These are phyloP conservation scores for Elongisporangium senticosum DNA, from an alignment of 352 stramenopile genomes.

Conservation along the genomic window DNA sequence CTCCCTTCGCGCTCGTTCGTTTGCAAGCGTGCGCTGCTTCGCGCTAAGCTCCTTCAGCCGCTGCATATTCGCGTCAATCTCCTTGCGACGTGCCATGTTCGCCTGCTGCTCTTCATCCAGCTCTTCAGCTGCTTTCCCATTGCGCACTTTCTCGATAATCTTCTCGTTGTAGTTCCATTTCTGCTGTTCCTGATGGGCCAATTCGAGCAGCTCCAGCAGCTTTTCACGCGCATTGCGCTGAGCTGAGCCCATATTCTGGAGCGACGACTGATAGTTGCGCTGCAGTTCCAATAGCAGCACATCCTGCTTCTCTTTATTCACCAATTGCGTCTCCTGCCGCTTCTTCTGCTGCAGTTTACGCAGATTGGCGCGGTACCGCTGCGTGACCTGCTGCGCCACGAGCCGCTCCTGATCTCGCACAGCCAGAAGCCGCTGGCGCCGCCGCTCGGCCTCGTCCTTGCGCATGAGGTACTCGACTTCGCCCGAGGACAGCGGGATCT, in stretches of 20 bases:
- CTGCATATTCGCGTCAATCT: conserved; percentile 41
- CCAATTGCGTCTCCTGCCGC: conserved; percentile 16
- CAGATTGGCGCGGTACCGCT: conserved; percentile 66
- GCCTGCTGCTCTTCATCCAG: conserved; percentile 17
- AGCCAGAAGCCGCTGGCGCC: conserved; percentile 42
- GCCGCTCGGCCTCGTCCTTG: conserved; percentile 48
- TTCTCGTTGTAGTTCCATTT: conserved; percentile 52
- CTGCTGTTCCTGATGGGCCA: conserved; percentile 38
- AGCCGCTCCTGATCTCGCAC: conserved; percentile 57
- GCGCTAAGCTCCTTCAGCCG: conserved; percentile 30
- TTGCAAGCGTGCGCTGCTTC: conserved; percentile 41
- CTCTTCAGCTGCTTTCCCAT: conserved; percentile 22
- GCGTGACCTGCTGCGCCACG: conserved; percentile 59
- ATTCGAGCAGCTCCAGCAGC: conserved; percentile 41
- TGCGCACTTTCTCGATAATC: conserved; percentile 23
- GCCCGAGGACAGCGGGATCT: conserved; percentile 56
- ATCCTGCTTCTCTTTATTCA: conserved; percentile 28
- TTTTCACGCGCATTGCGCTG: conserved; percentile 58
- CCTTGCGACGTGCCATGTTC: conserved; percentile 19
- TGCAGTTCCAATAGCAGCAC: conserved; percentile 39
- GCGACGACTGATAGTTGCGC: conserved; percentile 43
- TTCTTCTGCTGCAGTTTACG: conserved; percentile 35
- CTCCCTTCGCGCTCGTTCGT: conserved; percentile 24
- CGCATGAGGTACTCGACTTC: conserved; percentile 54
- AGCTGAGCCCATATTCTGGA: conserved; percentile 54